Evolutionary conservation across 116 monocot species (phyloP), one percentile per base, ranked within the genome.

Genomic region (Zostera marina): DNA sequence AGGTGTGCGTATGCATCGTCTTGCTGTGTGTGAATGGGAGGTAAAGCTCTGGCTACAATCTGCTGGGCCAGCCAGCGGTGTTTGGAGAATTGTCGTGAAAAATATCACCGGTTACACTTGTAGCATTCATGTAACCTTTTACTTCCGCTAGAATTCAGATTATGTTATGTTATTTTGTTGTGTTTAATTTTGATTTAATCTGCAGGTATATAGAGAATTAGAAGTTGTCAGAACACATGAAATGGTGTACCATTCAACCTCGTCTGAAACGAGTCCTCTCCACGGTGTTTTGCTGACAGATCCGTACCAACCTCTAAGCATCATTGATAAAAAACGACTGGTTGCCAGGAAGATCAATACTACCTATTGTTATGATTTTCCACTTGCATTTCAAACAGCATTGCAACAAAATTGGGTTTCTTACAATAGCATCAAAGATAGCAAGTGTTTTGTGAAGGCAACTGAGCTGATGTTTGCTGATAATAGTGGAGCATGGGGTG

Each of bases 21-120:
- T 98, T 44, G 75, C 90, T 64, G 91, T 98, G n/a, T 86, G 91
- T 66, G 81, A 90, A 67, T 98, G 98, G 98, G 98, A 98, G 81
- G 81, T 98, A 23, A 98, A 90, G 71, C 74, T 98, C 47, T 81
- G 75, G 72, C 56, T 98, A 54, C 66, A 73, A 57, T 70, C 76
- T 52, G 68, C 67, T 62, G 91, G 91, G 44, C 56, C 62, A 19
- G 78, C 91, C 49, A 63, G 77, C 72, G 90, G 96, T 67, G 78
- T 91, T 59, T 98, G 98, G 98, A 80, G 98, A 46, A 57, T 90
- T 52, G 81, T 76, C 11, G 91, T 83, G 25, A 86, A 80, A 42
- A 91, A 90, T 65, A 85, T 86, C 51, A 89, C 86, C 39, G 98
- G 98, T 47, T 90, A 90, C 63, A 86, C 98, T 21, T 86, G 85